Evolutionary conservation across 148 eudicot genomes (phyloP).

Genomic region (Rheum nobile): DNA sequence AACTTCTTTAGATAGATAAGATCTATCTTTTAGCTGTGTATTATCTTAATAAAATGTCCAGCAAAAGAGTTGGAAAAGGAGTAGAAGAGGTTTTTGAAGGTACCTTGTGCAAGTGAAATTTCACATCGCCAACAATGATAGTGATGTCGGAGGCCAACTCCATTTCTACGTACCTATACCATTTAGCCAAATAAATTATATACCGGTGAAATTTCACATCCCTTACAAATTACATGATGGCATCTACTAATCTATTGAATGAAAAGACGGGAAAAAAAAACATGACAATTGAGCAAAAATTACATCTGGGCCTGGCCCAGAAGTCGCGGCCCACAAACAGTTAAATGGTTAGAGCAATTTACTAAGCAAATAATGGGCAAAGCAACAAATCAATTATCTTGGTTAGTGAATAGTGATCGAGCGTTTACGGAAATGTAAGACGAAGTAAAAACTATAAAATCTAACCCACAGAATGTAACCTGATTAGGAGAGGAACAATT

Average conservation of each 20-base stretch:
- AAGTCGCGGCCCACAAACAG: not conserved
- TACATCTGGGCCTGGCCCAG: not conserved
- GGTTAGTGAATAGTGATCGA: too few species aligned
- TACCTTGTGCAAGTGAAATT: constrained; percentile 10
- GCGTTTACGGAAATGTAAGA: too few species aligned
- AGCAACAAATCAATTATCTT: too few species aligned
- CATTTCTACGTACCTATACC: constrained; percentile 1
- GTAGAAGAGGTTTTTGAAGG: not conserved
- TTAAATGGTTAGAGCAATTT: too few species aligned
- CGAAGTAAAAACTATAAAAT: too few species aligned
- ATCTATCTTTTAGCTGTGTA: too few species aligned
- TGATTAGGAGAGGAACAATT: too few species aligned
- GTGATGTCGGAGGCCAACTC: constrained; percentile 9
- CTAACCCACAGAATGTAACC: too few species aligned
- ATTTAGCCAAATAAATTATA: not conserved
- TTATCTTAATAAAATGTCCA: too few species aligned
- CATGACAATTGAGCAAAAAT: not conserved
- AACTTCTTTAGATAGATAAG: too few species aligned
- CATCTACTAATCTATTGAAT: not conserved
- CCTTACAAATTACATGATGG: not conserved
- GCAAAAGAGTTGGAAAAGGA: not conserved
- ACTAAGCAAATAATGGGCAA: too few species aligned
- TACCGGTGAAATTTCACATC: not conserved
- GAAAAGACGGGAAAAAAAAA: not conserved
- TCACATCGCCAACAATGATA: not conserved